These are phyloP conservation scores for Pseudopyricularia javanii DNA, from an alignment of 2,329 filamentous ascomycete genomes.

Conservation along the genomic window DNA sequence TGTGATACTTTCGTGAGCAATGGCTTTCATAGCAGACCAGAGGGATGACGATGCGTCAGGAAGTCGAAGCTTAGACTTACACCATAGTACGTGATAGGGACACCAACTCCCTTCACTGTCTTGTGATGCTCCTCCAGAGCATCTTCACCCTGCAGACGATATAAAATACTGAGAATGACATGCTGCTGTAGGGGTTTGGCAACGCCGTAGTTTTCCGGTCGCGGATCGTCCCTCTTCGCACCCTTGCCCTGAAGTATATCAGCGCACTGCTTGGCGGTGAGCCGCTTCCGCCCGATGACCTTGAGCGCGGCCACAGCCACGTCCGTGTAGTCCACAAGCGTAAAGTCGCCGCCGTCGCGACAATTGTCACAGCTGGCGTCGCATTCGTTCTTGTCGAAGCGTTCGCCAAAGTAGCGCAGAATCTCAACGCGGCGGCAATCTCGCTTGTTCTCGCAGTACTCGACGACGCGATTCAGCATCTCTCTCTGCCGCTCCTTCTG, in stretches of 20 bases:
- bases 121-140: slow-evolving; percentile 61
- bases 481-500: slow-evolving; percentile 75
- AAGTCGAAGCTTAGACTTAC: slow-evolving; percentile 33
- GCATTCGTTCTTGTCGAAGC: slow-evolving; percentile 62
- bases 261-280: slow-evolving; percentile 71
- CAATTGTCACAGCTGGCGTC: slow-evolving; percentile 80
- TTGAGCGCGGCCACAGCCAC: slow-evolving; percentile 60
- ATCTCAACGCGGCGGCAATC: slow-evolving; percentile 85
- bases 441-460: slow-evolving; percentile 79
- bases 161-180: slow-evolving; percentile 76
- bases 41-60: too few species aligned
- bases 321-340: slow-evolving; percentile 63
- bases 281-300: slow-evolving; percentile 49
- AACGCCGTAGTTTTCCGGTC: slow-evolving; percentile 48
- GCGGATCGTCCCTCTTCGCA: slow-evolving; percentile 42
- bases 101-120: slow-evolving; percentile 46
- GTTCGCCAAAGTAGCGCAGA: slow-evolving; percentile 87
- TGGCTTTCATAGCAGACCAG: not conserved
- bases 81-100: slow-evolving; percentile 62
- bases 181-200: slow-evolving; percentile 59
- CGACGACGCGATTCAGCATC: slow-evolving; percentile 76
- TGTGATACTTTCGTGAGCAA: slow-evolving; percentile 3
- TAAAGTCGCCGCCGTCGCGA: slow-evolving; percentile 56
- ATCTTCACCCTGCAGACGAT: slow-evolving; percentile 60
- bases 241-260: slow-evolving; percentile 68